phyloP scores from a whole-genome alignment of 306 rosid genomes.

The Cicer judaicum region DNA sequence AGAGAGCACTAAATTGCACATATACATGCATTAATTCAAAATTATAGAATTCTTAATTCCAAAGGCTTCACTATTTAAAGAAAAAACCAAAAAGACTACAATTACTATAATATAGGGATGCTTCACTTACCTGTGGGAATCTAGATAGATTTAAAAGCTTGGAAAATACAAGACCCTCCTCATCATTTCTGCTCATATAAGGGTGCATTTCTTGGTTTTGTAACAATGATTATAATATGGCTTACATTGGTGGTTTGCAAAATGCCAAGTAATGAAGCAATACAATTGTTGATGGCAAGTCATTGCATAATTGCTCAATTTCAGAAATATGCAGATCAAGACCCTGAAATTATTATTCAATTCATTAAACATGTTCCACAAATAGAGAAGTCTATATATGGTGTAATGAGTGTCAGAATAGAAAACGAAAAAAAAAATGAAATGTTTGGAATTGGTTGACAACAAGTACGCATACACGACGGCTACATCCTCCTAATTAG shows the following conservation, averaged over 20 bases:
- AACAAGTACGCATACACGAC: too few relatives aligned
- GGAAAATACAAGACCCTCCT: conserved; percentile 66
- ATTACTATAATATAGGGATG: not conserved
- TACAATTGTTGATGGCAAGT: conserved; percentile 80
- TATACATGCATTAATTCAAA: conserved; percentile 60
- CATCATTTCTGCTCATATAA: not conserved
- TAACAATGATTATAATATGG: conserved; percentile 3
- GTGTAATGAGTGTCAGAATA: not conserved
- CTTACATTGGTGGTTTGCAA: conserved; percentile 88
- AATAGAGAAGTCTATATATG: too few relatives aligned
- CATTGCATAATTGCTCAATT: conserved; percentile 77
- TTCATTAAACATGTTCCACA: not conserved
- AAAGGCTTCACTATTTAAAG: conserved; percentile 9
- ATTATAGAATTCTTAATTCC: not conserved
- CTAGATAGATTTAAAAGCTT: conserved; percentile 75
- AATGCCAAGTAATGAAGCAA: conserved; percentile 86
- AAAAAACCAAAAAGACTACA: not conserved
- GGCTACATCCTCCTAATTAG: too few relatives aligned
- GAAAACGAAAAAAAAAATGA: too few relatives aligned
- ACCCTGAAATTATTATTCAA: conserved; percentile 60
- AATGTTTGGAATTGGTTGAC: too few relatives aligned
- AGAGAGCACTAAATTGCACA: conserved; percentile 85
- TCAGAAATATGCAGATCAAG: conserved; percentile 75
- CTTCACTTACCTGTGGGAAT: conserved; percentile 71
- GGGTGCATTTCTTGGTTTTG: conserved; percentile 11